Conservation (phyloP, 2,329 filamentous ascomycete species). For the Sarocladiaceae sp. region DNA sequence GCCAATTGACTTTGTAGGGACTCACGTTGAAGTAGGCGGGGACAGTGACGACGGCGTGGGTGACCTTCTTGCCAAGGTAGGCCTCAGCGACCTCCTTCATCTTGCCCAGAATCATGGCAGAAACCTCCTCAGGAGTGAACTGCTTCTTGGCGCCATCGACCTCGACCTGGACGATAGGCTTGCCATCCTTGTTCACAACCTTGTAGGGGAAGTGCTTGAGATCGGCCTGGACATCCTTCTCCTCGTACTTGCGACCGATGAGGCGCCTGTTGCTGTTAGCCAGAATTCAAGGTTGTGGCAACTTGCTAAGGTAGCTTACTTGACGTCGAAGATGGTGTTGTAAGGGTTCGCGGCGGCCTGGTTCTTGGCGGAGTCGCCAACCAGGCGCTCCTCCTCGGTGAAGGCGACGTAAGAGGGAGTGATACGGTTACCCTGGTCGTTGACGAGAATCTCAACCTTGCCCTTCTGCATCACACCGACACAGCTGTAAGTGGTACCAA, state of each 20-base stretch:
- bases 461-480: conserved; percentile 95
- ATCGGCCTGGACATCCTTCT: conserved; percentile 85
- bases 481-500: conserved; percentile 85
- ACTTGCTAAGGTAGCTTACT: conserved; percentile 52
- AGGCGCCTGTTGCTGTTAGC: conserved; percentile 53
- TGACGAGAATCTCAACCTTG: conserved; percentile 91
- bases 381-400: conserved; percentile 92
- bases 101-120: conserved; percentile 75
- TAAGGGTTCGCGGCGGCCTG: conserved; percentile 76
- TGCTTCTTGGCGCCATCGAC: conserved; percentile 59
- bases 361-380: conserved; percentile 97
- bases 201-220: conserved; percentile 99
- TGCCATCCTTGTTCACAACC: conserved; percentile 81
- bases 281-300: neutral
- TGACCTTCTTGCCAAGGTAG: conserved; percentile 76
- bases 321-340: conserved; percentile 75
- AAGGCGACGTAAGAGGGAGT: conserved; percentile 94
- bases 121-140: conserved; percentile 76
- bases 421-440: conserved; percentile 95
- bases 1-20: conserved; percentile 4
- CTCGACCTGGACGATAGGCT: conserved; percentile 76
- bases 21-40: conserved; percentile 87
- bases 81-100: conserved; percentile 79
- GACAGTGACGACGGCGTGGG: conserved; percentile 86
- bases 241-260: conserved; percentile 76